phyloP scores from a whole-genome alignment of 352 stramenopile genomes.

The Aphanomyces invadans region DNA sequence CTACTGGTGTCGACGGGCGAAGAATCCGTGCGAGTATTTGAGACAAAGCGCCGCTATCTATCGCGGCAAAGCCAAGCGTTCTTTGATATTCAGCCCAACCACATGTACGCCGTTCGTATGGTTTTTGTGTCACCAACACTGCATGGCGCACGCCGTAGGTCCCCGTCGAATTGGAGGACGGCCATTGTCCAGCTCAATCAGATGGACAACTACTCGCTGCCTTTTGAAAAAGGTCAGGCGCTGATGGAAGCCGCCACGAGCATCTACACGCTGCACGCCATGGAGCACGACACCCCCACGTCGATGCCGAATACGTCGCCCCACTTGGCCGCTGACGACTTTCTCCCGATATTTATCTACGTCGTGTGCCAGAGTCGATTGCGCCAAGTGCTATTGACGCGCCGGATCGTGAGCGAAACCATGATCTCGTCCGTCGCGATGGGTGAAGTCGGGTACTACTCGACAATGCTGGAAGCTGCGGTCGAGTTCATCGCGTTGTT shows the following conservation, averaged over 20 bases:
- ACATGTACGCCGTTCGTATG: conserved; percentile 26
- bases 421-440: conserved; percentile 71
- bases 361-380: conserved; percentile 44
- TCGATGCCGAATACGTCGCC: no score
- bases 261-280: conserved; percentile 56
- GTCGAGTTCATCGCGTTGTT: conserved; percentile 59
- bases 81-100: conserved; percentile 47
- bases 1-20: conserved; percentile 33
- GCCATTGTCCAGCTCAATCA: conserved; percentile 42
- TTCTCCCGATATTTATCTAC: conserved; percentile 76
- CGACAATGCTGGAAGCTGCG: conserved; percentile 67
- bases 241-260: conserved; percentile 59
- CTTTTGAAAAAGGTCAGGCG: conserved; percentile 54
- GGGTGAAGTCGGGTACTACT: conserved; percentile 72
- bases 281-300: conserved; percentile 35
- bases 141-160: no score
- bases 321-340: conserved; percentile 59
- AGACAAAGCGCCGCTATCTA: conserved; percentile 42
- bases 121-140: no score
- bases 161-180: conserved; percentile 46
- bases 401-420: conserved; percentile 64
- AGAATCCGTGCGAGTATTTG: conserved; percentile 44
- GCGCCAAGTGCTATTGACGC: conserved; percentile 48
- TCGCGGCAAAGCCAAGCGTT: conserved; percentile 40
- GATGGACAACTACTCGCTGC: conserved; percentile 68